phyloP scores from a whole-genome alignment of 2,329 filamentous ascomycete species.

The Ilyonectria sp. region DNA sequence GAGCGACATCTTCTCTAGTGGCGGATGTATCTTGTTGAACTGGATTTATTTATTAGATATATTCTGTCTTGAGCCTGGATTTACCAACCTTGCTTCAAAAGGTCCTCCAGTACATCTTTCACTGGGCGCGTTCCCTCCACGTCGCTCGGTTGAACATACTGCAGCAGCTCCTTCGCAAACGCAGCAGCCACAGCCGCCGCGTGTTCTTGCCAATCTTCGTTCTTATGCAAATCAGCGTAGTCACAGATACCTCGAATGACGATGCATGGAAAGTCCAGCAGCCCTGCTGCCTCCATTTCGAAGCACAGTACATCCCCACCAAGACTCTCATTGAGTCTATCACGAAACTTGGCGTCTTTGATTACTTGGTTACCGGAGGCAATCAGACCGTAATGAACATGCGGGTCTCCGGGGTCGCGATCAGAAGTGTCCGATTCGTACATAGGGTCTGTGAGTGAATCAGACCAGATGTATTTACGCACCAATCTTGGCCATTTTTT shows the following conservation, averaged over 20 bases:
- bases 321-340: background rate
- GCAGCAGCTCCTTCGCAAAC: slow-evolving; percentile 21
- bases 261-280: no score
- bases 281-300: slow-evolving; percentile 22
- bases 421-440: no score
- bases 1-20: no score
- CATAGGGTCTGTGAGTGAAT: no score
- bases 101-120: no score
- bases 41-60: no score
- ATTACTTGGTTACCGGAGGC: background rate
- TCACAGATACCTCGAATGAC: slow-evolving; percentile 50
- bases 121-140: background rate
- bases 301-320: slow-evolving; percentile 25
- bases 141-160: background rate
- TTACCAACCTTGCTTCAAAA: no score
- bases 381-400: background rate
- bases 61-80: no score
- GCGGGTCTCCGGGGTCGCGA: background rate
- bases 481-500: slow-evolving; percentile 18
- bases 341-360: background rate
- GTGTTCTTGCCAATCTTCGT: slow-evolving; percentile 51
- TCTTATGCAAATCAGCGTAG: slow-evolving; percentile 54
- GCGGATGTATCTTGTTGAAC: no score
- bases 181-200: slow-evolving; percentile 52
- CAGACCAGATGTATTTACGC: no score